Conservation (phyloP, 2,329 filamentous ascomycete genomes). For the Cucurbitaria berberidis region DNA sequence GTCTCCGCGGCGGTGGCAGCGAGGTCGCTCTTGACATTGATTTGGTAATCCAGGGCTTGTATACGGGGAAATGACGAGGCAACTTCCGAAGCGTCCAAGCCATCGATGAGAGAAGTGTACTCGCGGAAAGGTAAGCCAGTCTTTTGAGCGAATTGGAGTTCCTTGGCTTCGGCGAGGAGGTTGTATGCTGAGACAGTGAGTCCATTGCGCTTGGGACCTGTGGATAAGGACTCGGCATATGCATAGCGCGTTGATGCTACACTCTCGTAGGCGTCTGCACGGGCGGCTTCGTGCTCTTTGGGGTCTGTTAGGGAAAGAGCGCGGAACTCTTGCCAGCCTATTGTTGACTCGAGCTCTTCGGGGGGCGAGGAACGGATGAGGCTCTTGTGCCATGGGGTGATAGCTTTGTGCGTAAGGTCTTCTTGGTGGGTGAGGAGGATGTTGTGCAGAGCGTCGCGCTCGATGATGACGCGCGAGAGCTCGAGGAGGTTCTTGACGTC, state of each 20-base stretch:
- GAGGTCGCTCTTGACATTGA: conserved; percentile 21
- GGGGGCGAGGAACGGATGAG: conserved; percentile 25
- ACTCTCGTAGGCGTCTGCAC: conserved; percentile 34
- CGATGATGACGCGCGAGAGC: conserved; percentile 83
- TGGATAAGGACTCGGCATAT: conserved; percentile 27
- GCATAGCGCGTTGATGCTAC: conserved; percentile 31
- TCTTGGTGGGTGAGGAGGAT: conserved; percentile 61
- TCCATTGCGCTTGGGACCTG: conserved; percentile 22
- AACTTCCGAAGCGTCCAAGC: conserved; percentile 1
- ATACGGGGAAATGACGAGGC: conserved; percentile 17
- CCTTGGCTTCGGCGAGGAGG: conserved; percentile 38
- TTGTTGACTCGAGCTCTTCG: conserved; percentile 28
- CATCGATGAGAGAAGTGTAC: conserved; percentile 12
- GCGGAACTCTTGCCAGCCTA: conserved; percentile 39
- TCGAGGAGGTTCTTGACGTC: conserved; percentile 95
- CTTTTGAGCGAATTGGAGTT: conserved; percentile 28
- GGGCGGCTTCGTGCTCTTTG: conserved; percentile 27
- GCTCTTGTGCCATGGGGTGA: conserved; percentile 30
- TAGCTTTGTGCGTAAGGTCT: conserved; percentile 33
- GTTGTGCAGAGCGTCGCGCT: conserved; percentile 77
- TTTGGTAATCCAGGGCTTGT: conserved; percentile 28
- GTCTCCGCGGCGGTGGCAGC: conserved; percentile 18
- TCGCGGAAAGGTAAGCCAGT: conserved; percentile 27
- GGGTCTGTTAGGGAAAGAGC: conserved; percentile 24
- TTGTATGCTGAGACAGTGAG: conserved; percentile 35